Percentiles rank a stretch among this genome's conserved stretches.
Conservation (phyloP, 495 filamentous ascomycete species). For the Penicillium simplicissimum region DNA sequence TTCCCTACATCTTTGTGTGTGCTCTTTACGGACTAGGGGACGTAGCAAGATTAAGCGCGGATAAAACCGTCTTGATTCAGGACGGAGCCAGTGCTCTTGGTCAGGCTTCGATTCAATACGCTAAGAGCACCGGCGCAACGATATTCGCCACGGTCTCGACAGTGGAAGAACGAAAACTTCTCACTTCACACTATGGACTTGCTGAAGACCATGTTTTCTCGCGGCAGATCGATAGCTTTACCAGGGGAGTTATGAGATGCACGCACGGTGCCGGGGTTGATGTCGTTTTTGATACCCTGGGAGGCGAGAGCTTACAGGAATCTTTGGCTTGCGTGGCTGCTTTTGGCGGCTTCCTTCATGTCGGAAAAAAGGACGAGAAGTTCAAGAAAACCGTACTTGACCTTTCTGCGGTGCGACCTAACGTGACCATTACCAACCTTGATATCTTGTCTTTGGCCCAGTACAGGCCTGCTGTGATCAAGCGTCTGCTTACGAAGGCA, state of each 20-base stretch:
- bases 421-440: conserved; percentile 27
- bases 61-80: conserved; percentile 52
- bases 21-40: conserved; percentile 34
- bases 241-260: conserved; percentile 44
- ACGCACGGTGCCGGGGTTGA: conserved; percentile 58
- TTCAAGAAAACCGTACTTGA: conserved; percentile 22
- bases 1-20: conserved; percentile 32
- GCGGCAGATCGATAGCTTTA: conserved; percentile 46
- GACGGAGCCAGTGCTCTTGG: conserved; percentile 49
- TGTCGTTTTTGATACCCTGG: conserved; percentile 52
- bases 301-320: conserved; percentile 42
- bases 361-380: conserved; percentile 39
- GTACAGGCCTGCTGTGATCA: conserved; percentile 5
- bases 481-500: conserved; percentile 4
- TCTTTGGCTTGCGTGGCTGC: conserved; percentile 52
- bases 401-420: conserved; percentile 18
- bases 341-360: conserved; percentile 49
- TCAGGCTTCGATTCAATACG: conserved; percentile 48
- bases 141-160: conserved; percentile 51
- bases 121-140: conserved; percentile 31
- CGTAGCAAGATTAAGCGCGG: conserved; percentile 22
- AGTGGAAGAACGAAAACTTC: conserved; percentile 38
- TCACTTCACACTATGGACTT: conserved; percentile 41
- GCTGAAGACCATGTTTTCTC: conserved; percentile 48
- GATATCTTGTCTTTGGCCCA: conserved; percentile 28